Conservation (phyloP, 2,329 filamentous ascomycete genomes). For the Fusarium albidum region DNA sequence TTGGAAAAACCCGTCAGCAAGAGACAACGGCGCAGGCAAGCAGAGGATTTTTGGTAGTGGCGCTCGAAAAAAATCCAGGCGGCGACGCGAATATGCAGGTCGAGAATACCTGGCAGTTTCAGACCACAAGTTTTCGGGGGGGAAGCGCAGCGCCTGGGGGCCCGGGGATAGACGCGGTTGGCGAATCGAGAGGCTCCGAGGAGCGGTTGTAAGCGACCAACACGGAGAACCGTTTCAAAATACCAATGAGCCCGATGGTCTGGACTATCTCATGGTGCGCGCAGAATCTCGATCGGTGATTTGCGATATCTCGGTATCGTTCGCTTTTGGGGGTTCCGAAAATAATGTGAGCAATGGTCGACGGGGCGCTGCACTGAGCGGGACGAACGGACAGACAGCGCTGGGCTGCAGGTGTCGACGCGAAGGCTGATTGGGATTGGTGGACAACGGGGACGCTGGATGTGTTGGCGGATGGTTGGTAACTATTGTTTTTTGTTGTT, state of each 20-base stretch:
- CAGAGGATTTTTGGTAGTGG: conserved; percentile 24
- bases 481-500: conserved; percentile 32
- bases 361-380: conserved; percentile 35
- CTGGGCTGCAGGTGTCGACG: conserved; percentile 36
- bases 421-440: conserved; percentile 34
- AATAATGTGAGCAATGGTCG: conserved; percentile 25
- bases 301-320: conserved; percentile 47
- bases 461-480: conserved; percentile 31
- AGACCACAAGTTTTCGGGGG: conserved; percentile 31
- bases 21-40: conserved; percentile 20
- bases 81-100: conserved; percentile 40
- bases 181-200: conserved; percentile 29
- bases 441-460: conserved; percentile 31
- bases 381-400: conserved; percentile 29
- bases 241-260: conserved; percentile 47
- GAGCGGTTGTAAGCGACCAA: conserved; percentile 23
- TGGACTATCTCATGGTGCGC: conserved; percentile 56
- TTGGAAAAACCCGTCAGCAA: conserved; percentile 12
- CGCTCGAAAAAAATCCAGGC: conserved; percentile 32
- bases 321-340: conserved; percentile 35
- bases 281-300: conserved; percentile 34
- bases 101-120: conserved; percentile 43
- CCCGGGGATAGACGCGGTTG: conserved; percentile 31
- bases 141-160: conserved; percentile 34
- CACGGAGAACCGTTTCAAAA: conserved; percentile 34